These are phyloP conservation scores for Boletus rufocinnamomeus DNA, from an alignment of 768 basidiomycete genomes.

Conservation along the genomic window DNA sequence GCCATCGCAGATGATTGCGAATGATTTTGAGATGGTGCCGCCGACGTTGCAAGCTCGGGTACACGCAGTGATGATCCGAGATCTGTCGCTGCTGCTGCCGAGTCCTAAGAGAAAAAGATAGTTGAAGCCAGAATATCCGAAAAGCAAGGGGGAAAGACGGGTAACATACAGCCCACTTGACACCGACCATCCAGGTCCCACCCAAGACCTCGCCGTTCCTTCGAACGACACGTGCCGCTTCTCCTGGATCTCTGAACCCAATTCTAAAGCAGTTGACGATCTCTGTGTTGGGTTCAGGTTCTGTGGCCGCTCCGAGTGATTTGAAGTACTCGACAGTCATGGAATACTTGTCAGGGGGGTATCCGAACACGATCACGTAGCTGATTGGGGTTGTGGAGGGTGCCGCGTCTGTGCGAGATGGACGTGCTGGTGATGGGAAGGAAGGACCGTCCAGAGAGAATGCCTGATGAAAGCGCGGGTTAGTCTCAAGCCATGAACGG, in stretches of 20 bases:
- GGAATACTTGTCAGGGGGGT: constrained; percentile 77
- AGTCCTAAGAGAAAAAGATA: constrained; percentile 49
- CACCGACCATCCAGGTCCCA: constrained; percentile 82
- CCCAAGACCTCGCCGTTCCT: constrained; percentile 81
- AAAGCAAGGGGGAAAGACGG: neutral
- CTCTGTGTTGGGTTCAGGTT: constrained; percentile 65
- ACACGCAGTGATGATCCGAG: constrained; percentile 41
- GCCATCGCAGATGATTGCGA: constrained; percentile 46
- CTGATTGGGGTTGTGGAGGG: constrained; percentile 43
- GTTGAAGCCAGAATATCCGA: constrained; percentile 2
- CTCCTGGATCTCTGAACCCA: constrained; percentile 68
- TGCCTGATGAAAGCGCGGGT: constrained; percentile 5
- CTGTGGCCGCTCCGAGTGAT: constrained; percentile 69
- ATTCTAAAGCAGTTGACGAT: constrained; percentile 82
- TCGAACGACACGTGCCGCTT: constrained; percentile 76
- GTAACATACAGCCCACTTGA: constrained; percentile 77
- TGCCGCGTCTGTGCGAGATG: constrained; percentile 28
- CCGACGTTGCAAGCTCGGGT: constrained; percentile 19
- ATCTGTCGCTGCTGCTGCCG: constrained; percentile 48
- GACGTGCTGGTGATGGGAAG: constrained; percentile 16
- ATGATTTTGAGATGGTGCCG: constrained; percentile 9
- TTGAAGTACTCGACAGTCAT: constrained; percentile 73
- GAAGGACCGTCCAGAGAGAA: constrained; percentile 27
- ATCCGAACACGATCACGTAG: constrained; percentile 86
- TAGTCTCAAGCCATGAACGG: neutral